phyloP scores from a whole-genome alignment of 2,329 filamentous ascomycete genomes.

The Colletotrichum euphorbiae region DNA sequence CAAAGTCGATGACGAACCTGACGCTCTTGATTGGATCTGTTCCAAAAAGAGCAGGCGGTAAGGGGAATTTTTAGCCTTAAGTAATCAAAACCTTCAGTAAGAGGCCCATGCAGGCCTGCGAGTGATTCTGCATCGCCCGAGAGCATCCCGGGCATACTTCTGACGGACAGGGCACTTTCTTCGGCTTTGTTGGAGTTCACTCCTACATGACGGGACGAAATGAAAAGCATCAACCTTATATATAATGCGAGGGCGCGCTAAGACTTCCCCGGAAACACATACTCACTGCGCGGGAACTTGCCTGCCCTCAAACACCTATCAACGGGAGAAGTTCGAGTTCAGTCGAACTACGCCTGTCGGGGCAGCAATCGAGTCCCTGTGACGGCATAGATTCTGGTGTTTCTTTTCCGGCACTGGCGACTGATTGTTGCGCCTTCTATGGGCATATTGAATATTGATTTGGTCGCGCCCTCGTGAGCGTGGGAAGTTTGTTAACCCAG shows the following conservation, averaged over 20 bases:
- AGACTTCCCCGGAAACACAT: conserved; percentile 21
- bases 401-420: background rate
- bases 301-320: conserved; percentile 3
- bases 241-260: background rate
- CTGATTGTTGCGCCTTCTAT: background rate
- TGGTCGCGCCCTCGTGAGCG: background rate
- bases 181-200: background rate
- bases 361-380: background rate
- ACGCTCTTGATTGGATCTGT: conserved; percentile 30
- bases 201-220: conserved; percentile 5
- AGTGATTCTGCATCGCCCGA: conserved; percentile 6
- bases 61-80: rapidly evolving
- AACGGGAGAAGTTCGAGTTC: background rate
- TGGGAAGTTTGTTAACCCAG: no score
- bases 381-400: background rate
- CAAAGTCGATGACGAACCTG: conserved; percentile 39
- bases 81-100: background rate
- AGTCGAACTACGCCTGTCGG: background rate
- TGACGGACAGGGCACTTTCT: conserved; percentile 3
- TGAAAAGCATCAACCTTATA: conserved; percentile 4
- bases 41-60: conserved; percentile 33
- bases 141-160: background rate
- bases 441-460: background rate
- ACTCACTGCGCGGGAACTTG: background rate
- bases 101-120: conserved; percentile 10